phyloP scores from a whole-genome alignment of 768 basidiomycete species.

The Kwoniella mangroviensis region DNA sequence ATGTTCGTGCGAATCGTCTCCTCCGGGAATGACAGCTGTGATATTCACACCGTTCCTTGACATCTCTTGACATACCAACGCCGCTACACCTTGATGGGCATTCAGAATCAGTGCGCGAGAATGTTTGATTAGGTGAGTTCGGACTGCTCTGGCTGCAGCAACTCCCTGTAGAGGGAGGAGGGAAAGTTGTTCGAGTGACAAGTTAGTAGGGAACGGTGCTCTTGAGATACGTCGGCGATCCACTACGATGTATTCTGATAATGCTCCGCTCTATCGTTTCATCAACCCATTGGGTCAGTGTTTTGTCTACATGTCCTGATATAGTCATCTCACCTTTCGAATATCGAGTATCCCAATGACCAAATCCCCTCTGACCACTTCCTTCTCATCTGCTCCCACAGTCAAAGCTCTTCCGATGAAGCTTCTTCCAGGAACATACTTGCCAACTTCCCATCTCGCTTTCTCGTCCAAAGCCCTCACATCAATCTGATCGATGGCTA shows the following conservation, averaged over 20 bases:
- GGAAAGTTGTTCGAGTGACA: slow-evolving; percentile 74
- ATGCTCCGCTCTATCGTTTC: slow-evolving; percentile 70
- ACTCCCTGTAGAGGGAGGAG: slow-evolving; percentile 78
- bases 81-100: slow-evolving; percentile 64
- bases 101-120: slow-evolving; percentile 67
- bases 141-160: slow-evolving; percentile 79
- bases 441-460: slow-evolving; percentile 58
- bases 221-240: slow-evolving; percentile 78
- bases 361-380: slow-evolving; percentile 79
- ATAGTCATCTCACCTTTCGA: slow-evolving; percentile 67
- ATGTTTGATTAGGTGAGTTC: slow-evolving; percentile 64
- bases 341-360: slow-evolving; percentile 79
- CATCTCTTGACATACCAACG: slow-evolving; percentile 78
- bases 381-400: slow-evolving; percentile 77
- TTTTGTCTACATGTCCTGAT: too few relatives aligned
- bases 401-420: slow-evolving; percentile 84
- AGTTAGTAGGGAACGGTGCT: slow-evolving; percentile 66
- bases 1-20: slow-evolving; percentile 58
- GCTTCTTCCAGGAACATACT: slow-evolving; percentile 83
- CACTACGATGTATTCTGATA: slow-evolving; percentile 84
- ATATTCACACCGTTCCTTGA: slow-evolving; percentile 72
- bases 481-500: slow-evolving; percentile 78
- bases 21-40: slow-evolving; percentile 69
- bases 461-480: slow-evolving; percentile 62
- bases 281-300: too few relatives aligned